These are phyloP conservation scores for Lichtheimia hyalospora DNA, from an alignment of 371 early-diverging fungal genomes.

Conservation along the genomic window DNA sequence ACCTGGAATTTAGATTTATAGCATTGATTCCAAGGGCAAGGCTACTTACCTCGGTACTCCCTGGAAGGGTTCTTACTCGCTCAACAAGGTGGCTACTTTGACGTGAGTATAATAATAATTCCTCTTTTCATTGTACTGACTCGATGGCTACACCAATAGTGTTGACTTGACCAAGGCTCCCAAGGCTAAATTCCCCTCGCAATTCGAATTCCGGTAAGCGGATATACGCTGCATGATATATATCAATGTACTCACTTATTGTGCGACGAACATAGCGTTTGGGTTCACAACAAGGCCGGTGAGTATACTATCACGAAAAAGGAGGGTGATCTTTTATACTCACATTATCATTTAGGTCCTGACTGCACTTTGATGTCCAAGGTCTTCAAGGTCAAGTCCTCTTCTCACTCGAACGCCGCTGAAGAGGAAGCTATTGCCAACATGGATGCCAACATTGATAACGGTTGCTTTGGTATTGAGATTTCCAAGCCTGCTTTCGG, in stretches of 20 bases:
- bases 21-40: slow-evolving; percentile 14
- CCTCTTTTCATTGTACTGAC: too few species aligned
- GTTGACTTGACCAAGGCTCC: slow-evolving; percentile 19
- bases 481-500: slow-evolving; percentile 16
- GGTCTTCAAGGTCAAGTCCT: slow-evolving; percentile 16
- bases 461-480: slow-evolving; percentile 24
- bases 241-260: background rate
- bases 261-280: slow-evolving; percentile 9
- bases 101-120: background rate
- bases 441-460: slow-evolving; percentile 18
- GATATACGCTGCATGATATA: background rate
- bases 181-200: slow-evolving; percentile 13
- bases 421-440: slow-evolving; percentile 4
- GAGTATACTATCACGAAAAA: background rate
- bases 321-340: background rate
- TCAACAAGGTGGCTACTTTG: slow-evolving; percentile 19
- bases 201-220: slow-evolving; percentile 23
- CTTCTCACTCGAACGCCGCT: slow-evolving; percentile 20
- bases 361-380: slow-evolving; percentile 27
- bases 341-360: slow-evolving; percentile 6
- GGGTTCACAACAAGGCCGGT: slow-evolving; percentile 24
- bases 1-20: slow-evolving; percentile 12
- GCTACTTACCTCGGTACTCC: slow-evolving; percentile 20
- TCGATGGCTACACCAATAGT: slow-evolving; percentile 5
- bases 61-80: slow-evolving; percentile 14